Conservation (phyloP, 108 stramenopile genomes). For the Nitzschia sp. region DNA sequence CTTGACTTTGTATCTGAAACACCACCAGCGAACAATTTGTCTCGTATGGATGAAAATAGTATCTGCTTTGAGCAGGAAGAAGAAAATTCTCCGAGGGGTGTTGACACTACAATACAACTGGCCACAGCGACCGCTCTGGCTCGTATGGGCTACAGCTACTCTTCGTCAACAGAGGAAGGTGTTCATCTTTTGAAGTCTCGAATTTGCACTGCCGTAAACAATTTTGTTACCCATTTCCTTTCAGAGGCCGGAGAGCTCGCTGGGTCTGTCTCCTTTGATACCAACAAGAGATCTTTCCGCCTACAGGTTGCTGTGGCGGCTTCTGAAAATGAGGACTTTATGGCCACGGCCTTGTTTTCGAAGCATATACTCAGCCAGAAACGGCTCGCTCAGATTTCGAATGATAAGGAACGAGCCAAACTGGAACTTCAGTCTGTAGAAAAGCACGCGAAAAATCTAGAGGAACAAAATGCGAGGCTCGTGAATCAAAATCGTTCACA, state of each 20-base stretch:
- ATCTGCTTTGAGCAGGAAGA: conserved; percentile 31
- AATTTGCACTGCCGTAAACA: conserved; percentile 18
- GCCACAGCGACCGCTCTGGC: conserved; percentile 24
- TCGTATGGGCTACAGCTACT: conserved; percentile 17
- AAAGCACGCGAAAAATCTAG: conserved; percentile 7
- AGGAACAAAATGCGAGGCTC: conserved; percentile 7
- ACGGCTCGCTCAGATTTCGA: neutral
- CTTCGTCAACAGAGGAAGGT: conserved; percentile 11
- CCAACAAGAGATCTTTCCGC: conserved; percentile 16
- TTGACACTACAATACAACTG: conserved; percentile 27
- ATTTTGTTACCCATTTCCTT: conserved; percentile 6
- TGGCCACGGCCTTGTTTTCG: conserved; percentile 17
- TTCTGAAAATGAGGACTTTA: conserved; percentile 35
- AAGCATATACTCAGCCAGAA: neutral
- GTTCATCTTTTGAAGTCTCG: conserved; percentile 20
- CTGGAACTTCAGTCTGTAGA: conserved; percentile 3
- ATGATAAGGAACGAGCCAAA: neutral
- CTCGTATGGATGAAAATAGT: conserved; percentile 30
- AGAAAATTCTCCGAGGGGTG: conserved; percentile 7
- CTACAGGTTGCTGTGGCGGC: conserved; percentile 15
- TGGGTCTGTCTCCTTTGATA: conserved; percentile 1
- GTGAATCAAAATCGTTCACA: conserved; percentile 3
- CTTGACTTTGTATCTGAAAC: conserved; percentile 21
- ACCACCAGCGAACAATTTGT: conserved; percentile 32
- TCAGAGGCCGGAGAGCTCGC: neutral